A percentile compares a stretch with the other conserved stretches of the same genome.
phyloP scores from a whole-genome alignment of 768 basidiomycete genomes.

The Pilatotrama ljubarskyi region DNA sequence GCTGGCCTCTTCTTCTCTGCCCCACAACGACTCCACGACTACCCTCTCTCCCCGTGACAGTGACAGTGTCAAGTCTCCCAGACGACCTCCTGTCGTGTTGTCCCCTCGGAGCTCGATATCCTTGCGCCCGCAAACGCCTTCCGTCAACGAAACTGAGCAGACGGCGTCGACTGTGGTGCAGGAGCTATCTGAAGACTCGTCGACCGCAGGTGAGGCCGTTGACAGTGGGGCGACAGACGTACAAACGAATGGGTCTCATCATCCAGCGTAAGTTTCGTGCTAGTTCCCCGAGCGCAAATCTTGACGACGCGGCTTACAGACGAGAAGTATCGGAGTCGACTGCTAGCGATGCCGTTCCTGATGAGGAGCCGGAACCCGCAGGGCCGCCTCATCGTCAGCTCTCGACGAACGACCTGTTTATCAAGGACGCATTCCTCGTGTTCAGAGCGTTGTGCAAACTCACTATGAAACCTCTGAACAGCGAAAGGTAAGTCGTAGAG shows the following conservation, averaged over 20 bases:
- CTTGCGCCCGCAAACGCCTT: constrained; percentile 10
- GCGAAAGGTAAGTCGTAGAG: constrained; percentile 73
- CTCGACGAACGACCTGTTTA: constrained; percentile 82
- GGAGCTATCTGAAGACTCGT: background rate
- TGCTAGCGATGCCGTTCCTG: constrained; percentile 17
- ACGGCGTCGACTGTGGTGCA: constrained; percentile 15
- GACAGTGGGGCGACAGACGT: constrained; percentile 1
- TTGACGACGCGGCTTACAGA: background rate
- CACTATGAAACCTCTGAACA: constrained; percentile 95
- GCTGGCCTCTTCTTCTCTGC: constrained; percentile 24
- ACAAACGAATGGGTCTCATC: constrained; percentile 4
- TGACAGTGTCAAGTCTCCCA: constrained; percentile 12
- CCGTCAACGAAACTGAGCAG: constrained; percentile 17
- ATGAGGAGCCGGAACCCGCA: constrained; percentile 23
- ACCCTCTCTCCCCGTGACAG: constrained; percentile 17
- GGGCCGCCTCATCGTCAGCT: constrained; percentile 42
- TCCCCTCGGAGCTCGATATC: constrained; percentile 21
- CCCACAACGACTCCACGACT: constrained; percentile 24
- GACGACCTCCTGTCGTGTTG: constrained; percentile 16
- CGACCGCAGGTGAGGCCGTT: background rate
- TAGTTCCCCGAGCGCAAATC: background rate
- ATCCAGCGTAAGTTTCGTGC: constrained; percentile 15
- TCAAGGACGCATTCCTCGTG: constrained; percentile 98
- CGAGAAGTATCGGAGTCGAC: constrained; percentile 21
- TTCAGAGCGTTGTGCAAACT: constrained; percentile 96